Conservation (phyloP, 1,284 basidiomycete species). For the Ganoderma lucidum region DNA sequence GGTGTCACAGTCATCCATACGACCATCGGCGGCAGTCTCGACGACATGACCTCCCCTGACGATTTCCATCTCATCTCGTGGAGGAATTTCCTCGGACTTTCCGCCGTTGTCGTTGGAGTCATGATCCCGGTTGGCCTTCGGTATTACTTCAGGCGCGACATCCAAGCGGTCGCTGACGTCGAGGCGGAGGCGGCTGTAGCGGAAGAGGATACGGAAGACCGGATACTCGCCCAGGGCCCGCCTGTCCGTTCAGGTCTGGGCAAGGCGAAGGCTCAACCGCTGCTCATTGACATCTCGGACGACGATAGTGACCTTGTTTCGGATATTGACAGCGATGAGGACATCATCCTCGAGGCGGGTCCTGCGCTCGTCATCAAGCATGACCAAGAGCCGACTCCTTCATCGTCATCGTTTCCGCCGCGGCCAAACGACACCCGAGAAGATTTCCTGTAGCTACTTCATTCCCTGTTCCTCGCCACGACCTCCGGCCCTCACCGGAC, state of each 20-base stretch:
- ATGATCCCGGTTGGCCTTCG: constrained; percentile 91
- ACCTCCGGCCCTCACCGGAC: constrained; percentile 26
- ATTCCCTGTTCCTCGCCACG: constrained; percentile 17
- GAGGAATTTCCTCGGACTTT: constrained; percentile 85
- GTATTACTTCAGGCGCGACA: constrained; percentile 69
- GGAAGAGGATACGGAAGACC: constrained; percentile 44
- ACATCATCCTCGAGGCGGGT: constrained; percentile 74
- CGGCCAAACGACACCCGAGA: constrained; percentile 29
- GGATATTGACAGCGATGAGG: constrained; percentile 59
- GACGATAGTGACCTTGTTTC: constrained; percentile 47
- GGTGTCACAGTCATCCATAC: constrained; percentile 95
- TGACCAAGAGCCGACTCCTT: constrained; percentile 27
- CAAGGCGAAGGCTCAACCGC: constrained; percentile 45
- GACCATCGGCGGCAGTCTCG: constrained; percentile 92
- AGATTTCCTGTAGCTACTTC: constrained; percentile 22
- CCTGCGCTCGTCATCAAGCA: constrained; percentile 58
- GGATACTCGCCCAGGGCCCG: constrained; percentile 62
- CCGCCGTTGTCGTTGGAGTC: constrained; percentile 88
- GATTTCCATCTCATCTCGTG: constrained; percentile 94
- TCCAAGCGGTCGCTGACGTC: constrained; percentile 55
- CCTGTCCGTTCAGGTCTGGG: constrained; percentile 40
- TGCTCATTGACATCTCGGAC: constrained; percentile 44
- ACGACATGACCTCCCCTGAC: constrained; percentile 92
- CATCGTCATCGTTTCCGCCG: constrained; percentile 6
- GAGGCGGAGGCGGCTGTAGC: constrained; percentile 52